Conservation (phyloP, 257 asterid species). For the Mitragyna speciosa region DNA sequence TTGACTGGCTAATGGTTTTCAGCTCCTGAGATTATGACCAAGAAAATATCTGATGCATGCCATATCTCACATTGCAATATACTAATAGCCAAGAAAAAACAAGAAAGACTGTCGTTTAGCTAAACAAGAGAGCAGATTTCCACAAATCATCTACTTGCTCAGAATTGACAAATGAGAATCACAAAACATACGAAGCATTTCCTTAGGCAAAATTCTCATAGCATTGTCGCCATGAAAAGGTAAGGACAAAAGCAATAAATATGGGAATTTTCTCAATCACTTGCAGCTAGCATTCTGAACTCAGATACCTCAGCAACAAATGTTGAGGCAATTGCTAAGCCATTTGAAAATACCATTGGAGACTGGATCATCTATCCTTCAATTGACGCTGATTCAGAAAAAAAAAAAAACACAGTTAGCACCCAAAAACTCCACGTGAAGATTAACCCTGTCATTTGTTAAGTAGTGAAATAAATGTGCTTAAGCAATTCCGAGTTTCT, state of each 20-base stretch:
- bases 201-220: neutral
- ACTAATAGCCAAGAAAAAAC: neutral
- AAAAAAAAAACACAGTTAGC: constrained; percentile 12
- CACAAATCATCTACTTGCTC: neutral
- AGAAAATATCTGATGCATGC: neutral
- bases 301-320: constrained; percentile 1
- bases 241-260: neutral
- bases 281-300: constrained; percentile 1
- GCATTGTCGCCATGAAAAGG: neutral
- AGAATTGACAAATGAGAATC: neutral
- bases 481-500: neutral
- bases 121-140: neutral
- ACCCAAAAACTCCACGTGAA: constrained; percentile 17
- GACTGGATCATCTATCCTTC: constrained; percentile 57
- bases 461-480: neutral
- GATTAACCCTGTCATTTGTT: neutral
- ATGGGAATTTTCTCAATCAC: neutral
- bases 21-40: neutral
- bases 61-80: neutral
- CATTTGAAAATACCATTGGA: neutral
- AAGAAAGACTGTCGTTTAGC: neutral
- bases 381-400: constrained; percentile 57
- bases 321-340: neutral
- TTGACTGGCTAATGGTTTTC: neutral
- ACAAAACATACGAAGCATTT: neutral